Base-by-base conservation (phyloP, 116 monocot genomes). In the Trichopus zeylanicus region DNA sequence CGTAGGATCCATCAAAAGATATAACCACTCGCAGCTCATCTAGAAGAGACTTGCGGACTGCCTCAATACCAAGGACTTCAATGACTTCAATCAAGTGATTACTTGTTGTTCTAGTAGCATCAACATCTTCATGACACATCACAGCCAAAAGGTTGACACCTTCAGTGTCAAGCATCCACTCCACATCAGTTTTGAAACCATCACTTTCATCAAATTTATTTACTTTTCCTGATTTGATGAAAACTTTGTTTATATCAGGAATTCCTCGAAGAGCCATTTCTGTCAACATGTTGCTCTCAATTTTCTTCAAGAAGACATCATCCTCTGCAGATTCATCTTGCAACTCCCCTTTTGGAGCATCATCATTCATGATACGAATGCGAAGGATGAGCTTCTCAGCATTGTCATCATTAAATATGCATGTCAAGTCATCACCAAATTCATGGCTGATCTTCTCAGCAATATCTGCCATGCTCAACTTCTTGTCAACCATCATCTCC, bases 401-500 rank as follows among this genome's bases (percentile, higher is more conserved):
- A 80, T 98, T 98, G 57, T 91, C 98, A 85, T 98, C 98, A 67
- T 85, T 98, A 61, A 91, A 98, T 68, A 98, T 98, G 76, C 98
- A 98, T 28, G 84, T 82, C 19, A 98, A 67, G 63, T 98, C 98
- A 78, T 84, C 88, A 67, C 82, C 91, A 58, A 98, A 98, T 53
- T 91, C 98, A 69, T 71, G 87, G 65, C 91, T 91, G 20, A 98
- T 98, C 74, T 98, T 98, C 68, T 86, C 92, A 30, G 92, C 91
- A 62, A 98, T 98, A 59, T 91, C 87, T 48, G 91, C 98, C 98
- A 98, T 98, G 73, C 89, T 94, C 62, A 94, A 60, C 62, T 94
- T 94, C 76, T 94, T 94, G 62, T 98, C 98, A 55, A 98, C 92
- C 98, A 98, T 98, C 98, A 91, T 98, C 71, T 91, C 98, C 26